These are phyloP conservation scores for Ceratonia siliqua DNA, from an alignment of 306 rosid species.

Conservation along the genomic window DNA sequence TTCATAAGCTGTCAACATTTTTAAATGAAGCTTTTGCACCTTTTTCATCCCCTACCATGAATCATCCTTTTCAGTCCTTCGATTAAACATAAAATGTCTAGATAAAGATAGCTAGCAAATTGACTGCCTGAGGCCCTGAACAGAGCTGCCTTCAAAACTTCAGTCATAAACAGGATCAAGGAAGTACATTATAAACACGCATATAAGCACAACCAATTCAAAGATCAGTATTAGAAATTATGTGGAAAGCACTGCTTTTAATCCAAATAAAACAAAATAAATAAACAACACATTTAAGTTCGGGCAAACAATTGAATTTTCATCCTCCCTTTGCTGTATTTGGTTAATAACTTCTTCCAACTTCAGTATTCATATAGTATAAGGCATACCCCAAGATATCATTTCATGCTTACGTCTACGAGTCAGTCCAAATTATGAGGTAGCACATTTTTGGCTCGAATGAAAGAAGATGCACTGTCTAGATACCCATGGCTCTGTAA, in stretches of 20 bases:
- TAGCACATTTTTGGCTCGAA: slow-evolving; percentile 23
- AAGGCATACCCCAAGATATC: slow-evolving; percentile 22
- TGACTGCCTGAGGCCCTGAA: background rate
- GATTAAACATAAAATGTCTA: background rate
- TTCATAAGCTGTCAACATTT: background rate
- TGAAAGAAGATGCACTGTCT: slow-evolving; percentile 46
- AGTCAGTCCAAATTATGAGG: slow-evolving; percentile 21
- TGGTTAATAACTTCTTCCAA: slow-evolving; percentile 21
- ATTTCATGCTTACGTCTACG: slow-evolving; percentile 15
- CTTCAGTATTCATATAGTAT: slow-evolving; percentile 16
- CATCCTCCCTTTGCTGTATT: slow-evolving; percentile 16
- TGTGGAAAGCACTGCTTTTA: background rate
- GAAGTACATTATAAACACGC: background rate
- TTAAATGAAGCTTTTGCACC: background rate
- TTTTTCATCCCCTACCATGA: background rate
- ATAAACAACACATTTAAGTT: slow-evolving; percentile 12
- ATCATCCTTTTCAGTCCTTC: background rate
- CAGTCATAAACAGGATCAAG: background rate
- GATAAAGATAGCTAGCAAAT: background rate
- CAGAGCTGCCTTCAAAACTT: background rate
- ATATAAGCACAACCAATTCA: background rate
- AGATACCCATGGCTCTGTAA: slow-evolving; percentile 43
- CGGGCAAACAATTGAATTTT: slow-evolving; percentile 26
- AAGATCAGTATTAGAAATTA: background rate
- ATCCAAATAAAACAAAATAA: background rate